Conservation (phyloP, 2,329 filamentous ascomycete genomes). For the Fusarium camptoceras region DNA sequence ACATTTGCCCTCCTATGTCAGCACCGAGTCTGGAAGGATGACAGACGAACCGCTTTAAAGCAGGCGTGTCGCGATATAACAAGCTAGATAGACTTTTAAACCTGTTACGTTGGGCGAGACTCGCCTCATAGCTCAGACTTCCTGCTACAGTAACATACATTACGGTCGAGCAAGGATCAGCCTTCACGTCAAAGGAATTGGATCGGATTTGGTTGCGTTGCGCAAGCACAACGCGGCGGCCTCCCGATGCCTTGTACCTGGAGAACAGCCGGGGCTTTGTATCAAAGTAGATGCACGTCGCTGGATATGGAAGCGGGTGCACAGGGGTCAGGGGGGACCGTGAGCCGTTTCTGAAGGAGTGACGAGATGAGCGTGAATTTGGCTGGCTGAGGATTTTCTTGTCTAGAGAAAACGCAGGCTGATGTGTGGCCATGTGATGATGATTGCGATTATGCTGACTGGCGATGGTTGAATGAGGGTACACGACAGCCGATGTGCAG, state of each 20-base stretch:
- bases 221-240: constrained; percentile 26
- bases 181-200: not conserved
- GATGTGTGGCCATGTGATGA: constrained; percentile 18
- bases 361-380: constrained; percentile 22
- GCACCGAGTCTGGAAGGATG: not conserved
- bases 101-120: constrained; percentile 7
- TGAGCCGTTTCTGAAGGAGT: constrained; percentile 33
- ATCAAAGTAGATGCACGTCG: constrained; percentile 44
- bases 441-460: constrained; percentile 1
- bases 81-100: constrained; percentile 16
- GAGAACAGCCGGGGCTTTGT: constrained; percentile 22
- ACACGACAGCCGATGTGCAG: constrained; percentile 1
- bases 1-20: not conserved
- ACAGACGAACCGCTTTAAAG: constrained; percentile 2
- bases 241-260: constrained; percentile 39
- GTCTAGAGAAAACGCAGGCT: not conserved
- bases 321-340: constrained; percentile 38
- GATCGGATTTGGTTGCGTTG: not conserved
- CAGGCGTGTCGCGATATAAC: constrained; percentile 23
- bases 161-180: constrained; percentile 12
- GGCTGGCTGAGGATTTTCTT: constrained; percentile 13
- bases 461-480: not conserved
- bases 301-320: constrained; percentile 42
- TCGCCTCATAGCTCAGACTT: constrained; percentile 9
- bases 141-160: not conserved